Conservation (phyloP, 2,329 filamentous ascomycete species). For the Xylariaceae sp. region DNA sequence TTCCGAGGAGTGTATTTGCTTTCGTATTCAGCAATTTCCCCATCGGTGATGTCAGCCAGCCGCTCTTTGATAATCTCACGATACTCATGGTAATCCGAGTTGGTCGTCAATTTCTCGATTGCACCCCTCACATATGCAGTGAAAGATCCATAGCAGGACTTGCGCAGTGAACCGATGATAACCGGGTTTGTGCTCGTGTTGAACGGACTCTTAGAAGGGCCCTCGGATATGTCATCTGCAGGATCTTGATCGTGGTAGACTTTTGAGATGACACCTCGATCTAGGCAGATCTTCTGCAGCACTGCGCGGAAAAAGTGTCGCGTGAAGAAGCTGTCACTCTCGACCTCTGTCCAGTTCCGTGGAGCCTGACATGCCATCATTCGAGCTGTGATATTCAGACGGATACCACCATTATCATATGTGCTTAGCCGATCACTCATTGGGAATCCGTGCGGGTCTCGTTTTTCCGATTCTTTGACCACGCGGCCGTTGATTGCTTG, state of each 20-base stretch:
- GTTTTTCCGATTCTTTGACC: slow-evolving; percentile 64
- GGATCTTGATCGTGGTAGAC: slow-evolving; percentile 41
- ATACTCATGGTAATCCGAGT: slow-evolving; percentile 52
- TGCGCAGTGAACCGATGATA: slow-evolving; percentile 81
- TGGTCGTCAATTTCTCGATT: slow-evolving; percentile 66
- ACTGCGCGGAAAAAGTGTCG: slow-evolving; percentile 91
- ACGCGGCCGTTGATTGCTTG: slow-evolving; percentile 68
- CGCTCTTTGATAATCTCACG: slow-evolving; percentile 61
- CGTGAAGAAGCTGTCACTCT: slow-evolving; percentile 86
- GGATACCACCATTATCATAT: slow-evolving; percentile 62
- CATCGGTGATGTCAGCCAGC: slow-evolving; percentile 68
- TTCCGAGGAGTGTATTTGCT: slow-evolving; percentile 60
- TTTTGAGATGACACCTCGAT: slow-evolving; percentile 71
- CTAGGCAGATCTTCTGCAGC: slow-evolving; percentile 87
- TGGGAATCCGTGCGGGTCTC: slow-evolving; percentile 88
- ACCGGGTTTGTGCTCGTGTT: slow-evolving; percentile 70
- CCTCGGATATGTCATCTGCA: slow-evolving; percentile 23
- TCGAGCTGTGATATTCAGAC: slow-evolving; percentile 90
- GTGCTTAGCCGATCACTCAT: slow-evolving; percentile 73
- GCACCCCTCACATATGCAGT: slow-evolving; percentile 77
- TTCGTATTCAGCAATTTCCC: slow-evolving; percentile 72
- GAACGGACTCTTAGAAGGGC: slow-evolving; percentile 39
- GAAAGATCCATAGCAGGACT: slow-evolving; percentile 75
- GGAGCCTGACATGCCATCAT: slow-evolving; percentile 99
- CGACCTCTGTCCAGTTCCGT: slow-evolving; percentile 79